Conservation (phyloP, 768 basidiomycete species). For the Candolleomyces aberdarensis region DNA sequence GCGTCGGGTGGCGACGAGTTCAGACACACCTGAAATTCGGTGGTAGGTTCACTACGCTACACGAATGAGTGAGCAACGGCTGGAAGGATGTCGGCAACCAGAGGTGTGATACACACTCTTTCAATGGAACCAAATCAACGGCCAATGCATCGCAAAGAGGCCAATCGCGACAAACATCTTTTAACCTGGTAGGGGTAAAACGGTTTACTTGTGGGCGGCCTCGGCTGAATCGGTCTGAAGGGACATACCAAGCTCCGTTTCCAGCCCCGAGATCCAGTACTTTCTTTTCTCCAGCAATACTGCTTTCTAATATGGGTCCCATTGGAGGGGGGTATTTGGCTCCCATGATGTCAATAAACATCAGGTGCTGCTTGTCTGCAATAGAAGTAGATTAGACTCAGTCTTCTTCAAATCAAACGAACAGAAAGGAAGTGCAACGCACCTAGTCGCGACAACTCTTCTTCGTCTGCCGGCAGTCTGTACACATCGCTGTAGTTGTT, state of each 20-base stretch:
- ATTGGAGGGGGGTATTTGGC: conserved; percentile 59
- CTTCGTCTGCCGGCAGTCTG: conserved; percentile 73
- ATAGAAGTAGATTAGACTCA: conserved; percentile 1
- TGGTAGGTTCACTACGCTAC: conserved; percentile 54
- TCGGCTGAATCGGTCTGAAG: neutral
- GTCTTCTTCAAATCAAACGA: neutral
- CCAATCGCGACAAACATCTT: conserved; percentile 70
- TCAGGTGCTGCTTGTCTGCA: conserved; percentile 63
- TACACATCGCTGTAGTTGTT: conserved; percentile 75
- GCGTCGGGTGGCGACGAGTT: too few relatives aligned
- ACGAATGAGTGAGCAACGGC: conserved; percentile 11
- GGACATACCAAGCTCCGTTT: conserved; percentile 64
- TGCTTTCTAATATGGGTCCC: conserved; percentile 43
- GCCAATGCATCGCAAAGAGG: conserved; percentile 67
- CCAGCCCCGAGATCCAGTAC: conserved; percentile 79
- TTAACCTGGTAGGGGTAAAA: conserved; percentile 49
- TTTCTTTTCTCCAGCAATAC: conserved; percentile 49
- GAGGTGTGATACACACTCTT: conserved; percentile 28
- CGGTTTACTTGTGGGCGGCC: neutral
- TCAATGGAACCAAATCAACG: conserved; percentile 80
- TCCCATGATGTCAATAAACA: conserved; percentile 65
- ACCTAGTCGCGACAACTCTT: conserved; percentile 72
- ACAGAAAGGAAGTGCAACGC: conserved; percentile 18
- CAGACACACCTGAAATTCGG: conserved; percentile 57
- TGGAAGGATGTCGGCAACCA: neutral